These are phyloP conservation scores for Lactifluus pinguis DNA, from an alignment of 768 basidiomycete genomes.

Conservation along the genomic window DNA sequence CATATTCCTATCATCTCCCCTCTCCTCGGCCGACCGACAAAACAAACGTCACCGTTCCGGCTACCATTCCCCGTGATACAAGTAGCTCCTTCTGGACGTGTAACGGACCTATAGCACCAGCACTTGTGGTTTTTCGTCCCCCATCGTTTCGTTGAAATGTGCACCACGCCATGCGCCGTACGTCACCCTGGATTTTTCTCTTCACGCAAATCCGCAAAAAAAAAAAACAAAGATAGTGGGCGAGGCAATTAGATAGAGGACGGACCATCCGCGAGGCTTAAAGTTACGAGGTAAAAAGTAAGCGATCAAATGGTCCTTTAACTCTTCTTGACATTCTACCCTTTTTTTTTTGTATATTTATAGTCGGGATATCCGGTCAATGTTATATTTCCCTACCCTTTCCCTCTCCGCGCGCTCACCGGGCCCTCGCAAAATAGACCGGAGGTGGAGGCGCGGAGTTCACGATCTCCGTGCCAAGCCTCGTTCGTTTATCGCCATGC, in stretches of 20 bases:
- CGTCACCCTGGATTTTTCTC: too few relatives aligned
- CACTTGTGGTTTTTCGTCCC: too few relatives aligned
- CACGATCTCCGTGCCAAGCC: conserved; percentile 30
- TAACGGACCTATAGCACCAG: too few relatives aligned
- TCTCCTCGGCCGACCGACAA: too few relatives aligned
- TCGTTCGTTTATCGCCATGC: conserved; percentile 34
- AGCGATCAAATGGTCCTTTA: background rate
- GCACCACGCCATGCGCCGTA: too few relatives aligned
- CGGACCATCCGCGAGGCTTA: conserved; percentile 56
- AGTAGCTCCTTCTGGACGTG: too few relatives aligned
- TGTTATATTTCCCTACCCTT: conserved; percentile 35
- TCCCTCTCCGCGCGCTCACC: conserved; percentile 36
- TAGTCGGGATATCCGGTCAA: conserved; percentile 43
- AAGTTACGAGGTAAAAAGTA: conserved; percentile 34
- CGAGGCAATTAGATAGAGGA: conserved; percentile 43
- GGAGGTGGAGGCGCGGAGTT: background rate
- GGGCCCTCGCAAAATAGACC: conserved; percentile 18
- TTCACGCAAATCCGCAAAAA: too few relatives aligned
- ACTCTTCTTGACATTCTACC: background rate
- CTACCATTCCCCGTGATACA: too few relatives aligned
- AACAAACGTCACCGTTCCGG: too few relatives aligned
- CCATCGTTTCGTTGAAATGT: too few relatives aligned
- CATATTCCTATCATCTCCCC: too few relatives aligned
- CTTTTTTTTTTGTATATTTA: background rate
- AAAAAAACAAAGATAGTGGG: conserved; percentile 27